Evolutionary conservation across 2,329 filamentous ascomycete genomes (phyloP).

Genomic region (Fusarium fujikuroi): DNA sequence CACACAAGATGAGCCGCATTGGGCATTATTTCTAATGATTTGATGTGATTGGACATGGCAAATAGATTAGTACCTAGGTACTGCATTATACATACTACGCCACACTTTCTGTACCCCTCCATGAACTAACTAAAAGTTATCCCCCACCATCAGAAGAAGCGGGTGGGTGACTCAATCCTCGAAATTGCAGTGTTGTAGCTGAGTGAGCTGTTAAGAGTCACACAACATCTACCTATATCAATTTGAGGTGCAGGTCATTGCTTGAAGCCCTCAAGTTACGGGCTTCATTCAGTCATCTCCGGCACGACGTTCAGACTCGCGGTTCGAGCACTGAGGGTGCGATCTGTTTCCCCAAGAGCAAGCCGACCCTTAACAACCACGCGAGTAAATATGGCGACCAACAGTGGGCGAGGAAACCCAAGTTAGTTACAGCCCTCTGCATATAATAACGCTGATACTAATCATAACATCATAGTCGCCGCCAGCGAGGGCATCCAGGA

Average conservation of each 20-base stretch:
- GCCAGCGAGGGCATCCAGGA: constrained; percentile 56
- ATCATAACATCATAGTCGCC: constrained; percentile 50
- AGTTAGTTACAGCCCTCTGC: constrained; percentile 39
- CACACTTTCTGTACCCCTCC: constrained; percentile 37
- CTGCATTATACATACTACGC: background rate
- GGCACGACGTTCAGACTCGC: constrained; percentile 62
- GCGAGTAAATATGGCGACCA: constrained; percentile 68
- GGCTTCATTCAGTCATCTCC: constrained; percentile 53
- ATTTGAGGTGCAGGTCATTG: constrained; percentile 37
- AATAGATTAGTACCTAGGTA: too few relatives aligned
- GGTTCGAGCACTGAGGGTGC: constrained; percentile 67
- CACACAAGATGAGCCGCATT: background rate
- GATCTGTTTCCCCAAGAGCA: constrained; percentile 62
- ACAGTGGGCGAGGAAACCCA: constrained; percentile 60
- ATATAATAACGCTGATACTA: constrained; percentile 15
- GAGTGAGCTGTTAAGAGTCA: constrained; percentile 23
- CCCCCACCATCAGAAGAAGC: constrained; percentile 20
- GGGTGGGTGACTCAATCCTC: constrained; percentile 44
- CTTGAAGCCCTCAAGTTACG: constrained; percentile 49
- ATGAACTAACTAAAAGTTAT: constrained; percentile 31
- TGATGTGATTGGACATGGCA: background rate
- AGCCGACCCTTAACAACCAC: constrained; percentile 55
- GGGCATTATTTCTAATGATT: background rate
- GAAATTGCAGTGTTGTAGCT: constrained; percentile 11
- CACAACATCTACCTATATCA: constrained; percentile 29